A percentile compares a stretch with the other conserved stretches of the same genome.
Conservation (phyloP, 495 filamentous ascomycete genomes). For the Hypomontagnella monticulosa region DNA sequence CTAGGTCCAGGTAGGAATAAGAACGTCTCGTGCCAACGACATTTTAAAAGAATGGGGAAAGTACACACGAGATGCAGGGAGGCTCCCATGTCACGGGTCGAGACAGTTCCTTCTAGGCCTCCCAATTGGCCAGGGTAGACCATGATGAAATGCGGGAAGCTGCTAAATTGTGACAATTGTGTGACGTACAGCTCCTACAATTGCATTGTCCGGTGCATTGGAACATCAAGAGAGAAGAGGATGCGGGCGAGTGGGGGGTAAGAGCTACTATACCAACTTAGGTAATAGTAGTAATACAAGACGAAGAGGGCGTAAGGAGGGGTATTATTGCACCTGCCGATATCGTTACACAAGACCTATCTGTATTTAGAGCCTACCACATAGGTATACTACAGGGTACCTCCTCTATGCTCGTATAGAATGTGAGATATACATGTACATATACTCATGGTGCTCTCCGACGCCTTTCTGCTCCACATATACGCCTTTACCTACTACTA, state of each 20-base stretch:
- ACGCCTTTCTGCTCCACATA: neutral
- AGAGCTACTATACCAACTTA: too few relatives aligned
- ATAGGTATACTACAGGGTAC: too few relatives aligned
- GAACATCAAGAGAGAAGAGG: neutral
- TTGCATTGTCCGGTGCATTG: slow-evolving; percentile 6
- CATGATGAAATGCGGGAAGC: slow-evolving; percentile 8
- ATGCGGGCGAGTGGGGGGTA: neutral
- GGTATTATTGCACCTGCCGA: neutral
- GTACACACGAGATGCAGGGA: slow-evolving; percentile 30
- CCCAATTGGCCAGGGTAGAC: slow-evolving; percentile 10
- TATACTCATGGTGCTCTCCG: too few relatives aligned
- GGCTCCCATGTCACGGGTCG: slow-evolving; percentile 11
- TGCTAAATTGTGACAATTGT: slow-evolving; percentile 1
- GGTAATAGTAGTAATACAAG: too few relatives aligned
- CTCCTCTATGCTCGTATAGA: too few relatives aligned
- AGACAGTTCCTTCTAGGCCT: neutral
- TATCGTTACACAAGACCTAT: neutral
- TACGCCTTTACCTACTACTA: too few relatives aligned
- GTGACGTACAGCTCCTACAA: neutral
- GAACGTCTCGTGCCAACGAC: slow-evolving; percentile 19
- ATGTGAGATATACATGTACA: too few relatives aligned
- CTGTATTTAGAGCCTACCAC: too few relatives aligned
- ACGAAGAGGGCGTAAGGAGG: too few relatives aligned
- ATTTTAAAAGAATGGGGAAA: slow-evolving; percentile 20
- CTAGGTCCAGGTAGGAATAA: too few relatives aligned